Conservation (phyloP, 495 filamentous ascomycete species). For the Jackrogersella minutella region DNA sequence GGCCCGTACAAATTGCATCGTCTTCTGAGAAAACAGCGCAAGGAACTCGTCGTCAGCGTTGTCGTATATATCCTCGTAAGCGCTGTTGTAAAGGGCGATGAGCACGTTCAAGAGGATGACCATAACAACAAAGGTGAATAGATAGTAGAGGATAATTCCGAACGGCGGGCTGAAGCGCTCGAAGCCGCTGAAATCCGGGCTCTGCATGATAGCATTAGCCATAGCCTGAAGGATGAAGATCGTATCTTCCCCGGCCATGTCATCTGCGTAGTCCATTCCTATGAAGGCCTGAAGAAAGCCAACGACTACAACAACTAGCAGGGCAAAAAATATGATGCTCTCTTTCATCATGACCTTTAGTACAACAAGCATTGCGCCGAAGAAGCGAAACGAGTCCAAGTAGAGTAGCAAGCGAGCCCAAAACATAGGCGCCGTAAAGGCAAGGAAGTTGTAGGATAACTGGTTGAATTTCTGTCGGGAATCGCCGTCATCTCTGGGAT, state of each 20-base stretch:
- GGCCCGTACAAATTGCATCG: constrained; percentile 93
- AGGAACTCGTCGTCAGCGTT: constrained; percentile 96
- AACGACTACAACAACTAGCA: constrained; percentile 84
- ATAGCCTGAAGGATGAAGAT: constrained; percentile 86
- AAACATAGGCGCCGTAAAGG: constrained; percentile 94
- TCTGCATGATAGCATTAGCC: constrained; percentile 88
- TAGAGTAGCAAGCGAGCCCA: constrained; percentile 94
- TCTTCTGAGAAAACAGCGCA: constrained; percentile 87
- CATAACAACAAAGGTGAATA: constrained; percentile 98
- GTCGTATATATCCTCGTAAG: constrained; percentile 94
- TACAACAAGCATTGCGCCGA: constrained; percentile 96
- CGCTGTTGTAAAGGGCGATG: constrained; percentile 95
- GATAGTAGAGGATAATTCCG: constrained; percentile 89
- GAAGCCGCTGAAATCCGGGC: constrained; percentile 89
- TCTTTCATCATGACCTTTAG: constrained; percentile 99
- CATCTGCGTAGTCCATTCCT: constrained; percentile 87
- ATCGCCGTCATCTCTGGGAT: constrained; percentile 57
- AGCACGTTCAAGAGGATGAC: constrained; percentile 90
- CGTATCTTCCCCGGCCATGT: constrained; percentile 64
- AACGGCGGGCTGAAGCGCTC: constrained; percentile 79
- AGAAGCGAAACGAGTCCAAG: constrained; percentile 92
- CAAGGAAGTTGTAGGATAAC: constrained; percentile 89
- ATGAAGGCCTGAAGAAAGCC: constrained; percentile 96
- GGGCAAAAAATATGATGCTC: constrained; percentile 94
- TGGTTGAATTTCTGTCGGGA: constrained; percentile 73